These are phyloP conservation scores for Dionaea muscipula DNA, from an alignment of 179 eudicot species.

Conservation along the genomic window DNA sequence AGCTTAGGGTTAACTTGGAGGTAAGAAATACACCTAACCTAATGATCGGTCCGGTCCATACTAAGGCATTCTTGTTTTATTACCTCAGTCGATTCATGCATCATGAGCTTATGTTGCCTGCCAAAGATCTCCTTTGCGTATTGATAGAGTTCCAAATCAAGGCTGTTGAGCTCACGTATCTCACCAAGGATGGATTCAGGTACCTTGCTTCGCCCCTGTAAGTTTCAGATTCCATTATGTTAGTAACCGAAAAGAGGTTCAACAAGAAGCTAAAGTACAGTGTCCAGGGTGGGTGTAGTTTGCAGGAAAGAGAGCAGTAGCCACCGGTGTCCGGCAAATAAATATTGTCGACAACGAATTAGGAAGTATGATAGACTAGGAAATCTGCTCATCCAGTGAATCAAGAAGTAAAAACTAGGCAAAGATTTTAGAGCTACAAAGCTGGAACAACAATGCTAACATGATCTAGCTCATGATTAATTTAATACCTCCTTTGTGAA, in stretches of 20 bases:
- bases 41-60: too few relatives aligned
- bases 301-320: not conserved
- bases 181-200: conserved; percentile 47
- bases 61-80: not conserved
- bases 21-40: too few relatives aligned
- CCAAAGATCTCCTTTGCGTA: conserved; percentile 56
- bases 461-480: not conserved
- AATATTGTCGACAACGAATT: too few relatives aligned
- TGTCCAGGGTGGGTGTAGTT: not conserved
- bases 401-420: too few relatives aligned
- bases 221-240: conserved; percentile 4
- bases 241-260: not conserved
- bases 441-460: too few relatives aligned
- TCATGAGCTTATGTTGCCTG: conserved; percentile 38
- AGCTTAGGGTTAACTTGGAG: too few relatives aligned
- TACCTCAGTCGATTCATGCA: conserved; percentile 26
- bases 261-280: not conserved
- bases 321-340: not conserved
- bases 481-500: conserved; percentile 70
- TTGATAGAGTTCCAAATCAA: conserved; percentile 73
- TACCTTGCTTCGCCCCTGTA: conserved; percentile 61
- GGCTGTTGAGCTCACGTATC: conserved; percentile 55
- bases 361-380: too few relatives aligned
- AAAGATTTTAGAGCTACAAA: too few relatives aligned
- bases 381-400: too few relatives aligned